Conservation (phyloP, 129 eudicot species). For the Escallonia herrerae region DNA sequence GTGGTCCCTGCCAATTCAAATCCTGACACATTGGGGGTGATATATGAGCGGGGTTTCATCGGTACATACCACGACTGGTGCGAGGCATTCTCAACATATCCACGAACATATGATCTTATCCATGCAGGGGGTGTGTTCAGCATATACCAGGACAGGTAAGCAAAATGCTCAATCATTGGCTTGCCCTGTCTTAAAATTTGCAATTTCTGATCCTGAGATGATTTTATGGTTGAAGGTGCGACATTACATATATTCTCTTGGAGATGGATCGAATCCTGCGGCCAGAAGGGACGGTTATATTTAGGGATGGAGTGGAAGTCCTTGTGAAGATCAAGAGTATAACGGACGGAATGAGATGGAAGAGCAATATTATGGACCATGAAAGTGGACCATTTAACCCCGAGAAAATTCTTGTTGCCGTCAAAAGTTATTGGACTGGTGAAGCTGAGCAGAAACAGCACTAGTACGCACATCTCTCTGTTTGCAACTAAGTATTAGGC, state of each 20-base stretch:
- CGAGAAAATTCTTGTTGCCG: conserved; percentile 68
- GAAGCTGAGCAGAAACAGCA: conserved; percentile 22
- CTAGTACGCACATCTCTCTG: not conserved
- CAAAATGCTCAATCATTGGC: not conserved
- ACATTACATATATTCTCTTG: conserved; percentile 55
- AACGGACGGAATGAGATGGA: conserved; percentile 77
- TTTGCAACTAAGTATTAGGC: not conserved
- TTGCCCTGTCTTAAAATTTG: not conserved
- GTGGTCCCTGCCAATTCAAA: conserved; percentile 63
- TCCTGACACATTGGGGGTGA: conserved; percentile 59
- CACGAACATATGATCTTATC: conserved; percentile 91
- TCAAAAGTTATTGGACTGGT: conserved; percentile 69
- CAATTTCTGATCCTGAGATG: not conserved
- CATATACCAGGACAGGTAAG: conserved; percentile 75
- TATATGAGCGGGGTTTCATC: conserved; percentile 76
- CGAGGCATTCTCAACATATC: conserved; percentile 88
- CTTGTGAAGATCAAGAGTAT: conserved; percentile 53
- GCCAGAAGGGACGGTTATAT: conserved; percentile 80
- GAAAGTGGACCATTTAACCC: conserved; percentile 60
- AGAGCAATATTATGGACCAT: conserved; percentile 51
- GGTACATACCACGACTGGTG: conserved; percentile 92
- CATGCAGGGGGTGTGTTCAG: conserved; percentile 78
- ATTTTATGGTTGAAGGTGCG: conserved; percentile 57
- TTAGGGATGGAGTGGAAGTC: conserved; percentile 70
- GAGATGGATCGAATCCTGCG: conserved; percentile 90